Evolutionary conservation across 805 yeast genomes (phyloP).

Genomic region (Ogataea trehaloabstinens): DNA sequence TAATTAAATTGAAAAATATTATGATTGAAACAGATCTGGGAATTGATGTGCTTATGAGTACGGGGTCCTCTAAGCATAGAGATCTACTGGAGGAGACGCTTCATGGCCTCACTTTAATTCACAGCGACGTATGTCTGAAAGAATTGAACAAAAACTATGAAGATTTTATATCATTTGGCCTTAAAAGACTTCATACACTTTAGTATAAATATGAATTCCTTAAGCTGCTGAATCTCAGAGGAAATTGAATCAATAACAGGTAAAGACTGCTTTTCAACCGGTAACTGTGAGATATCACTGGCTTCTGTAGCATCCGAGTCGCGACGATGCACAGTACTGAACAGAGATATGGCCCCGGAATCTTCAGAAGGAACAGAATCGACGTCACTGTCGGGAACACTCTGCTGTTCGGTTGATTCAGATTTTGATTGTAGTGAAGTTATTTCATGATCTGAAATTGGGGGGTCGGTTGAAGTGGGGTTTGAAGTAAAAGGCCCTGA

Average conservation of each 20-base stretch:
- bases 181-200: constrained; percentile 28
- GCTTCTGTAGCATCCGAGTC: constrained; percentile 2
- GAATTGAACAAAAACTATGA: constrained; percentile 11
- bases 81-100: constrained; percentile 11
- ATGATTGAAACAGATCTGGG: constrained; percentile 55
- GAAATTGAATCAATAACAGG: neutral
- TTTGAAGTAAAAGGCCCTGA: too few relatives aligned
- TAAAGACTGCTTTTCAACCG: neutral
- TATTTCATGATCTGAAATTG: too few relatives aligned
- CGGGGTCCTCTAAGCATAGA: constrained; percentile 8
- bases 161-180: constrained; percentile 7
- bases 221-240: constrained; percentile 14
- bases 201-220: constrained; percentile 27
- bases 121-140: constrained; percentile 5
- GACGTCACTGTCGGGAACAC: too few relatives aligned
- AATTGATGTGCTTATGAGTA: constrained; percentile 22
- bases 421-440: too few relatives aligned
- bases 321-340: constrained; percentile 2
- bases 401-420: too few relatives aligned
- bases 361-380: constrained; percentile 1
- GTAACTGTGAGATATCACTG: neutral
- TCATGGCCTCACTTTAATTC: constrained; percentile 5
- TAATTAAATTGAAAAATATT: constrained; percentile 28
- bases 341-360: constrained; percentile 6
- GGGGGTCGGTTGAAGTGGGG: too few relatives aligned